Base-by-base conservation (phyloP, 768 basidiomycete genomes). In the Auriscalpium microsporum region DNA sequence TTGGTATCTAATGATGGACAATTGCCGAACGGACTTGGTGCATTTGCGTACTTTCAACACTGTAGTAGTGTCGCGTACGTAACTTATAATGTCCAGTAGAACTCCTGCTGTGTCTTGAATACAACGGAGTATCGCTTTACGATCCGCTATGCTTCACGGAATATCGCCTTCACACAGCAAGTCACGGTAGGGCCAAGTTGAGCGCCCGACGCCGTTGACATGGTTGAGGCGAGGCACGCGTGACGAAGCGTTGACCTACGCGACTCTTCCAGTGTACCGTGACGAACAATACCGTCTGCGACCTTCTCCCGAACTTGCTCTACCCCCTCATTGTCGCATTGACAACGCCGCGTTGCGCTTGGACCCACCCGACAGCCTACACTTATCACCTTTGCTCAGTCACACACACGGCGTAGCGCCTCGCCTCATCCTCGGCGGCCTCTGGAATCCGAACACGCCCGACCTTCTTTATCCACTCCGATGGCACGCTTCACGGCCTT, bases 401-500 rank as follows among this genome's bases (percentile, higher is more conserved):
- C 14, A 42, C 40, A 17, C 17, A n/a, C n/a, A 17, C 40, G 2
- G 11, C 11, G 40, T 42, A 11, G 21, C 21, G 21, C 21, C 21
- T 21, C 21, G 21, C 21, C 21, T 21, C 40, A 17, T 13, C 8
- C 40, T 42, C 40, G 13, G 3, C 13, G 40, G 4, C 40, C 40
- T 42, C 13, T 17, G 4, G 28, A 28, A 28, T 28, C 28, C 28
- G 28, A 42, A 14, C 40, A 42, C 40, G 40, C 40, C 40, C 52
- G 19, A 52, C 10, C 37, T 50, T 7, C 28, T 28, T 28, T 4
- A 4, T 28, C 28, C 28, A 28, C 28, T 28, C 28, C 28, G 28
- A 62, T 62, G 61, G 61, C 61, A 14, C 55, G 61, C 45, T 62
- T 62, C 23, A 62, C 48, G n/a, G 61, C 61, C 45, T 42, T 60